Conservation (phyloP, 2,329 filamentous ascomycete genomes). For the Trichoderma hamatum region DNA sequence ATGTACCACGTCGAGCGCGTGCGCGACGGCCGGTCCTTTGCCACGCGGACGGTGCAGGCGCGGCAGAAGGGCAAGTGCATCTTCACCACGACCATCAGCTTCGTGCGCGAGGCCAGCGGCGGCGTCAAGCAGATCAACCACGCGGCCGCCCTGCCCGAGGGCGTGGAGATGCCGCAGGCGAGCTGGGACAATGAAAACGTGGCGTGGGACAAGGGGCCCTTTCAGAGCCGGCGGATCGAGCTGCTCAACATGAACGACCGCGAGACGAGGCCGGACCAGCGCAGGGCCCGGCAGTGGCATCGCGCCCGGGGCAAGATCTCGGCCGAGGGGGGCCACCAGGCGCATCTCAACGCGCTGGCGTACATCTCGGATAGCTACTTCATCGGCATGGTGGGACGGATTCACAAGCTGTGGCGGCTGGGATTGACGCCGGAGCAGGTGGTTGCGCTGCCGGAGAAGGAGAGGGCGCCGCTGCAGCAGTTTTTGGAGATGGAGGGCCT, state of each 20-base stretch:
- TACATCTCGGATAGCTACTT: slow-evolving; percentile 95
- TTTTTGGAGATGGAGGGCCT: slow-evolving; percentile 49
- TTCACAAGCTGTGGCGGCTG: slow-evolving; percentile 80
- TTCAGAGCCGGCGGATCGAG: slow-evolving; percentile 50
- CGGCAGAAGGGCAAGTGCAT: slow-evolving; percentile 85
- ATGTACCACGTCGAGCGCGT: slow-evolving; percentile 95
- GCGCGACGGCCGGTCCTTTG: slow-evolving; percentile 84
- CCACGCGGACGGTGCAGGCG: slow-evolving; percentile 94
- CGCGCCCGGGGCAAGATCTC: slow-evolving; percentile 75
- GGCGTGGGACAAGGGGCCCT: slow-evolving; percentile 54
- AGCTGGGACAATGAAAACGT: slow-evolving; percentile 50
- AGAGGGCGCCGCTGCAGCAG: slow-evolving; percentile 42
- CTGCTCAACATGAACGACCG: slow-evolving; percentile 43
- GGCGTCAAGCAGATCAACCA: slow-evolving; percentile 62
- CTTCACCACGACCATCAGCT: slow-evolving; percentile 93
- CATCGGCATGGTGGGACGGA: slow-evolving; percentile 81
- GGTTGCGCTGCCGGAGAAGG: slow-evolving; percentile 50
- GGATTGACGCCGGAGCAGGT: slow-evolving; percentile 58
- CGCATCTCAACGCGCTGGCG: slow-evolving; percentile 84
- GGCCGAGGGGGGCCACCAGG: slow-evolving; percentile 70
- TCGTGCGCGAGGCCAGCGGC: slow-evolving; percentile 68
- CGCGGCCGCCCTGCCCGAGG: slow-evolving; percentile 60
- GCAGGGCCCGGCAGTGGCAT: slow-evolving; percentile 74
- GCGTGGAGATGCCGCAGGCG: slow-evolving; percentile 43
- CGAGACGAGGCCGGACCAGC: slow-evolving; percentile 58